Conservation (phyloP, 164 flowering plant genomes). For the Akebia trifoliata region DNA sequence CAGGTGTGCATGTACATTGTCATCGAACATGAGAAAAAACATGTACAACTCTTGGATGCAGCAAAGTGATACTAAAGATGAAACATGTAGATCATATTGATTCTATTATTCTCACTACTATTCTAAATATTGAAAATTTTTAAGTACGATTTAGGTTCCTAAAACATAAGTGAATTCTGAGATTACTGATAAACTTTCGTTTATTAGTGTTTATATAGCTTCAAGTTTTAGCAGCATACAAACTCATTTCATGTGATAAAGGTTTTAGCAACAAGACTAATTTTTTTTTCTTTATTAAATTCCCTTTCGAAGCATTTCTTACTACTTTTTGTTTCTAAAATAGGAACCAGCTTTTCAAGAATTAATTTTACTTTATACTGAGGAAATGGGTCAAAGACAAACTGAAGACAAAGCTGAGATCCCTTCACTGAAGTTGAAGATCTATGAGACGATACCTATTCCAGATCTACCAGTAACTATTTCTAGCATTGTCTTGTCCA, state of each 20-base stretch:
- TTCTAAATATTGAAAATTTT: not conserved
- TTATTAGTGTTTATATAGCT: no score
- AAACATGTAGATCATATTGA: not conserved
- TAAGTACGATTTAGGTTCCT: not conserved
- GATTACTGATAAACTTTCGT: no score
- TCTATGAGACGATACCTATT: conserved; percentile 85
- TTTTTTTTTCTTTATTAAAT: no score
- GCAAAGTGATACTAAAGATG: not conserved
- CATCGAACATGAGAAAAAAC: not conserved
- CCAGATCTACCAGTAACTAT: conserved; percentile 85
- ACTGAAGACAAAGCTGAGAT: conserved; percentile 24
- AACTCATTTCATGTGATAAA: no score
- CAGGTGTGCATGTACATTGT: no score
- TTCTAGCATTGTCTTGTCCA: conserved; percentile 12
- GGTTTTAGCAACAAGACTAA: no score
- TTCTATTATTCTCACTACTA: not conserved
- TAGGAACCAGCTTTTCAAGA: conserved; percentile 95
- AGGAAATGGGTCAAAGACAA: conserved; percentile 33
- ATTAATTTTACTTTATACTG: conserved; percentile 75
- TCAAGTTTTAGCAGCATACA: no score
- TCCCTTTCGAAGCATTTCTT: not conserved
- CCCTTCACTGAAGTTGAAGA: conserved; percentile 72
- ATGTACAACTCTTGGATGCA: not conserved
- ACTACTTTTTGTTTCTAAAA: conserved; percentile 1
- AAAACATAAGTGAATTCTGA: no score